phyloP scores from a whole-genome alignment of 768 basidiomycete species.

The Lepiota brunneoincarnata region DNA sequence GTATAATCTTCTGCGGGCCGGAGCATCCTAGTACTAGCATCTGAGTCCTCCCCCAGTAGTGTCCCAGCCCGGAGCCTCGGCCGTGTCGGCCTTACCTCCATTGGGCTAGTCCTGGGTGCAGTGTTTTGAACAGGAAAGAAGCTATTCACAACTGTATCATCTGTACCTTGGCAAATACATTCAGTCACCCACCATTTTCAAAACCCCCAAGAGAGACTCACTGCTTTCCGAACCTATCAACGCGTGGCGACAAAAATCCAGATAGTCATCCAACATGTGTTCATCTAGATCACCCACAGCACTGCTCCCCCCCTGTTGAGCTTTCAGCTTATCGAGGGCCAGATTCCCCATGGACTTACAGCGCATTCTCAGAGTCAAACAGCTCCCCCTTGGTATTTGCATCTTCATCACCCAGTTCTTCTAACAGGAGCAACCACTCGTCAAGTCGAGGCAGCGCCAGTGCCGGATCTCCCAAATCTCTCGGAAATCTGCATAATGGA shows the following conservation, averaged over 20 bases:
- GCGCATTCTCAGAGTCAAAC: slow-evolving; percentile 40
- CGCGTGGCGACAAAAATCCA: slow-evolving; percentile 61
- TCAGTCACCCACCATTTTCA: neutral
- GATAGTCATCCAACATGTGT: slow-evolving; percentile 57
- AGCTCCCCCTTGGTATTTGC: slow-evolving; percentile 25
- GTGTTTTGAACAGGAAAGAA: slow-evolving; percentile 37
- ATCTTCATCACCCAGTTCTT: slow-evolving; percentile 31
- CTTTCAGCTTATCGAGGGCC: slow-evolving; percentile 4
- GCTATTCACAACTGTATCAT: slow-evolving; percentile 31
- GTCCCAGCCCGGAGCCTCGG: neutral
- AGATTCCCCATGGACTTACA: slow-evolving; percentile 37
- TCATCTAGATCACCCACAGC: slow-evolving; percentile 50
- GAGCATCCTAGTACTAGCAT: slow-evolving; percentile 13
- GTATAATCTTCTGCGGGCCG: slow-evolving; percentile 60
- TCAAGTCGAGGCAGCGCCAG: slow-evolving; percentile 51
- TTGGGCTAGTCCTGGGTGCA: neutral
- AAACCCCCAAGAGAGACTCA: neutral
- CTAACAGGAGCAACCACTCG: slow-evolving; percentile 46
- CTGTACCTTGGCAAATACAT: slow-evolving; percentile 6
- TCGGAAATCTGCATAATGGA: slow-evolving; percentile 38
- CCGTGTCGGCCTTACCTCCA: neutral
- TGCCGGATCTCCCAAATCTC: slow-evolving; percentile 50
- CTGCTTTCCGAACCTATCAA: slow-evolving; percentile 34
- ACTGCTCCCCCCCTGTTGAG: slow-evolving; percentile 33
- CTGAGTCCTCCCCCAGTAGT: slow-evolving; percentile 13